Evolutionary conservation across 2,329 filamentous ascomycete genomes (phyloP), one percentile per base, ranked within the genome.

Genomic region (Aureobasidium namibiae): DNA sequence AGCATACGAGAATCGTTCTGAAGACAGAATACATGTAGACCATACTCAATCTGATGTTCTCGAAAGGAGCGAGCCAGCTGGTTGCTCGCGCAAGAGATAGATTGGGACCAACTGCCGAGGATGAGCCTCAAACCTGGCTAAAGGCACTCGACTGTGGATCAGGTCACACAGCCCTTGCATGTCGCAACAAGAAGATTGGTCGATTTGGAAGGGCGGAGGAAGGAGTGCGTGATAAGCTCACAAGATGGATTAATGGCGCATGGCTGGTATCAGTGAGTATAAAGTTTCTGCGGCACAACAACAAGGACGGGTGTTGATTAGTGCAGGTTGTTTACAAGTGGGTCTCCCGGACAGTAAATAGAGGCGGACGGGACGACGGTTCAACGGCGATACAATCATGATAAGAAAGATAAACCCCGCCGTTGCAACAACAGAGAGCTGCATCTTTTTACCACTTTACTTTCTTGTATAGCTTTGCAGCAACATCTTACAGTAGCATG

Each of bases 291-390:
- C 9, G 34, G 23, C 16, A 38, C 29, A 31, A 31, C 18, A 46
- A 46, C 44, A 46, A 31, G 2, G 9, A 18, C 54, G 54, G 54
- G 54, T 58, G 54, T 58, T 58, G 54, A 21, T 23, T 46, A 23
- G 36, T 56, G 53, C 53, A 56, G 29, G 3, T 4, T 58, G 54
- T 58, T 58, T 58, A 58, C 54, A 48, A 39, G 54, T 49, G 54
- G 54, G 34, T 45, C 42, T n/a, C 8, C 23, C 16, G 16, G 44
- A 58, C 24, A 41, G 54, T 58, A 58, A 58, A 58, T 58, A 58
- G 21, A 49, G 52, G 53, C 53, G 42, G 36, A 29, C 39, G 53
- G 41, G 42, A 46, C 53, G 42, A 56, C 53, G 53, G 21, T 41
- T 36, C 54, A 58, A 58, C 54, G 54, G 54, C 34, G 42, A 58